A percentile compares a stretch with the other conserved stretches of the same genome.
Evolutionary conservation across 208 protist genomes (phyloP).

Genomic region (Crithidia sp.): DNA sequence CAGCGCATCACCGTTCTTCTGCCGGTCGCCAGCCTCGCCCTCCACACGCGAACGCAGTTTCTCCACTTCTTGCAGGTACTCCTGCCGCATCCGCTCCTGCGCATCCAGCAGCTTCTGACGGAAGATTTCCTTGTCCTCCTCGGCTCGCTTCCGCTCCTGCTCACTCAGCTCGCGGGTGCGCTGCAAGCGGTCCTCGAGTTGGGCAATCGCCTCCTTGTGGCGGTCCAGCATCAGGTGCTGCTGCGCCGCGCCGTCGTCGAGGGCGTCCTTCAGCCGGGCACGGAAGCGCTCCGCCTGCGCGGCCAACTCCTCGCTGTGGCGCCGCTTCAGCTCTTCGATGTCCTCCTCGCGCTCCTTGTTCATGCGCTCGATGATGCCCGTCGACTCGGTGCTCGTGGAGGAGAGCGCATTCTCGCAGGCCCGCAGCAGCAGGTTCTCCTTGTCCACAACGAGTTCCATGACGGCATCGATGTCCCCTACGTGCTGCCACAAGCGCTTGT

Average conservation of each 20-base stretch:
- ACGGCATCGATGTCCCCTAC: constrained; percentile 13
- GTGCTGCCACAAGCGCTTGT: constrained; percentile 20
- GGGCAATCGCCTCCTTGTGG: constrained; percentile 45
- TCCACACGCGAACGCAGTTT: constrained; percentile 47
- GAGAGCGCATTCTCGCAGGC: constrained; percentile 25
- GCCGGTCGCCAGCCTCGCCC: constrained; percentile 33
- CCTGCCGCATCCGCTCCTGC: constrained; percentile 34
- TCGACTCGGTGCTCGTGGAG: constrained; percentile 34
- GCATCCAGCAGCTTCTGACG: constrained; percentile 30
- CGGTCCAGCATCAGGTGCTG: constrained; percentile 44
- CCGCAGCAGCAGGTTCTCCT: constrained; percentile 30
- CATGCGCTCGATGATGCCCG: constrained; percentile 14
- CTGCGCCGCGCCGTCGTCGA: constrained; percentile 36
- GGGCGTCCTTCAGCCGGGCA: constrained; percentile 31
- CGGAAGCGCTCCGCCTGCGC: constrained; percentile 38
- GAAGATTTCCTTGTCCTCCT: constrained; percentile 55
- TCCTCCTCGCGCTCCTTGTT: constrained; percentile 25
- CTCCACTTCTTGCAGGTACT: constrained; percentile 57
- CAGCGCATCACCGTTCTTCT: constrained; percentile 46
- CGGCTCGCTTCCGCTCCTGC: constrained; percentile 43
- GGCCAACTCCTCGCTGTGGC: constrained; percentile 39
- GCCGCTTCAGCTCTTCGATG: constrained; percentile 28
- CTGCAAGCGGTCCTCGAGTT: constrained; percentile 52
- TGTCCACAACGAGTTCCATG: constrained; percentile 24
- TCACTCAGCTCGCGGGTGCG: constrained; percentile 58